These are phyloP conservation scores for Lichtheimia corymbifera DNA, from an alignment of 371 early-diverging fungal species.

Conservation along the genomic window DNA sequence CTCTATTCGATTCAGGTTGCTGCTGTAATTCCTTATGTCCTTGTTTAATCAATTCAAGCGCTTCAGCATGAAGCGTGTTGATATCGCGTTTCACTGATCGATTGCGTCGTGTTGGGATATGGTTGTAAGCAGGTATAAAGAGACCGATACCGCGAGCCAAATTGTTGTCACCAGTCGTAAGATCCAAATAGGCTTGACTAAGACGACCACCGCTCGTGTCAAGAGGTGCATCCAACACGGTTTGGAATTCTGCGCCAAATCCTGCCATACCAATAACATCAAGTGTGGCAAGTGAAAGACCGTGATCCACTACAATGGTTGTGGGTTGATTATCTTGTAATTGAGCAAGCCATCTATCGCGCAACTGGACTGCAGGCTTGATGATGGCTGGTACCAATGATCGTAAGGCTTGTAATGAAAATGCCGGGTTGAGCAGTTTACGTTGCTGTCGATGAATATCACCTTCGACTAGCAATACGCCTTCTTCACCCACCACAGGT, in stretches of 20 bases:
- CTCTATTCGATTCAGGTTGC: slow-evolving; percentile 5
- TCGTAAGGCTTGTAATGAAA: slow-evolving; percentile 52
- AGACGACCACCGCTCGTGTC: slow-evolving; percentile 32
- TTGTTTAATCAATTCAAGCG: slow-evolving; percentile 37
- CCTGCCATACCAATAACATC: slow-evolving; percentile 53
- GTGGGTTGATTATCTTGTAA: slow-evolving; percentile 1
- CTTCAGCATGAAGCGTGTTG: slow-evolving; percentile 33
- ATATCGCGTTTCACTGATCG: slow-evolving; percentile 20
- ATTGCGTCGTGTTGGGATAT: slow-evolving; percentile 43
- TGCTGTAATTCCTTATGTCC: slow-evolving; percentile 21
- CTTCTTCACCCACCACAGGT: slow-evolving; percentile 44
- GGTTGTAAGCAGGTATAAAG: slow-evolving; percentile 33
- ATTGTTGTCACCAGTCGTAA: slow-evolving; percentile 34
- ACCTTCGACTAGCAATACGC: slow-evolving; percentile 12
- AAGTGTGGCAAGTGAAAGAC: slow-evolving; percentile 37
- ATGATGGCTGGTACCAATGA: slow-evolving; percentile 48
- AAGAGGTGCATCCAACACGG: slow-evolving; percentile 18
- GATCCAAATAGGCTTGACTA: slow-evolving; percentile 43
- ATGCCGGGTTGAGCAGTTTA: slow-evolving; percentile 70
- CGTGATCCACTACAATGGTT: slow-evolving; percentile 31
- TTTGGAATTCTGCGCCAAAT: slow-evolving; percentile 52
- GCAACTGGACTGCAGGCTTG: slow-evolving; percentile 23
- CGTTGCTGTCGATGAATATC: slow-evolving; percentile 64
- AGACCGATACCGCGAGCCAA: slow-evolving; percentile 32
- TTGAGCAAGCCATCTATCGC: slow-evolving; percentile 10